Evolutionary conservation across 2,329 filamentous ascomycete species (phyloP).

Genomic region (Fusarium newnesense): DNA sequence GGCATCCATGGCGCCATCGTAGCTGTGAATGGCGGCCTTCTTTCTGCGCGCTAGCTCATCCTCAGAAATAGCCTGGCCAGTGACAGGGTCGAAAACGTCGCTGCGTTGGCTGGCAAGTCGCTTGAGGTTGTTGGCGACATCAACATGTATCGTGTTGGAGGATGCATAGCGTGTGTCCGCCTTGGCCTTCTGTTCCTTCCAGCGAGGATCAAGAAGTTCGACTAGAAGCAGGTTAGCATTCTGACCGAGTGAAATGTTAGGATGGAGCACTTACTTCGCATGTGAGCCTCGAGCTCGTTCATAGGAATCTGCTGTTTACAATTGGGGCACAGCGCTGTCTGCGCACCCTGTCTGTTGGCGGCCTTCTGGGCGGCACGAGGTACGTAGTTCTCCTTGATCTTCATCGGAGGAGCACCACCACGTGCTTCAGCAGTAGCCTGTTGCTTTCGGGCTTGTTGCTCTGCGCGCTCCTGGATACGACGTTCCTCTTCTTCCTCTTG

Average conservation of each 20-base stretch:
- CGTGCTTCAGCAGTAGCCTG: slow-evolving; percentile 83
- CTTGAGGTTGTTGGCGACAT: slow-evolving; percentile 95
- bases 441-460: slow-evolving; percentile 72
- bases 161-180: slow-evolving; percentile 85
- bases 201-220: slow-evolving; percentile 90
- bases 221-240: slow-evolving; percentile 65
- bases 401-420: slow-evolving; percentile 76
- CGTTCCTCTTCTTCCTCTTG: slow-evolving; percentile 71
- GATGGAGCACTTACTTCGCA: slow-evolving; percentile 72
- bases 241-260: not conserved
- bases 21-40: slow-evolving; percentile 72
- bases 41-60: slow-evolving; percentile 82
- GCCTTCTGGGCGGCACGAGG: slow-evolving; percentile 81
- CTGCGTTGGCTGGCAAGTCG: slow-evolving; percentile 88
- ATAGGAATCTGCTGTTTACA: slow-evolving; percentile 91
- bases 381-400: slow-evolving; percentile 93
- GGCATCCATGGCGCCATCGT: slow-evolving; percentile 72
- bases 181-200: slow-evolving; percentile 95
- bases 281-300: slow-evolving; percentile 89
- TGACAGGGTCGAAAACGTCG: slow-evolving; percentile 84
- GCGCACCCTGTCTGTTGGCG: slow-evolving; percentile 70
- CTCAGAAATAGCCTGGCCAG: slow-evolving; percentile 74
- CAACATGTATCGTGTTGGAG: slow-evolving; percentile 85
- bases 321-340: slow-evolving; percentile 87
- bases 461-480: slow-evolving; percentile 70